phyloP scores from a whole-genome alignment of 2,329 filamentous ascomycete species.

The Fusarium illudens region DNA sequence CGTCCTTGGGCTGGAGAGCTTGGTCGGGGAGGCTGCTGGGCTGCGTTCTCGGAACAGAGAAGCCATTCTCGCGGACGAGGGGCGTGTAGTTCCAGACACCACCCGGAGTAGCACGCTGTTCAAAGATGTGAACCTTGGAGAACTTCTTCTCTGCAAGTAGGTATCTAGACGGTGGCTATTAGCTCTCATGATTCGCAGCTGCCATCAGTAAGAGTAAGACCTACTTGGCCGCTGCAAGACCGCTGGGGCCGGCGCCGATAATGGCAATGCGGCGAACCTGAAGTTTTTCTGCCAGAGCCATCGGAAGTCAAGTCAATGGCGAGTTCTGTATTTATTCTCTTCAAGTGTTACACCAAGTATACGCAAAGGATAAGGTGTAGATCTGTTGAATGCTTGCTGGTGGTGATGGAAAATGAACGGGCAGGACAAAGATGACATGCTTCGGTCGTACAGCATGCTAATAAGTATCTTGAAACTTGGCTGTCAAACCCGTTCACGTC shows the following conservation, averaged over 20 bases:
- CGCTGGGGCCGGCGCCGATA: slow-evolving; percentile 77
- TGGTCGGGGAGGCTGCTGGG: slow-evolving; percentile 53
- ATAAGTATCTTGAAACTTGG: neutral
- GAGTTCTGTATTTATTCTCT: neutral
- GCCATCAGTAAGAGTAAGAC: neutral
- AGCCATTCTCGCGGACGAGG: slow-evolving; percentile 36
- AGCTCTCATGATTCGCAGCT: neutral
- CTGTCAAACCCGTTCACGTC: neutral
- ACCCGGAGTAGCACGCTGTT: slow-evolving; percentile 71
- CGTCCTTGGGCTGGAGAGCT: slow-evolving; percentile 45
- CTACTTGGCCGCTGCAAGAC: slow-evolving; percentile 66
- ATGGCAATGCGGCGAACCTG: slow-evolving; percentile 65
- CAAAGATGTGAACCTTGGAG: slow-evolving; percentile 71
- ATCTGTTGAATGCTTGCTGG: neutral
- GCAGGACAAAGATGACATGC: neutral
- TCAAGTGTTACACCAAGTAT: neutral
- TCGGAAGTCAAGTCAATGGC: neutral
- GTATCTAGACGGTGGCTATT: slow-evolving; percentile 59
- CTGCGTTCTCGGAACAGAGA: slow-evolving; percentile 43
- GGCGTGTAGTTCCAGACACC: slow-evolving; percentile 77
- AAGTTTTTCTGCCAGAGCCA: slow-evolving; percentile 37
- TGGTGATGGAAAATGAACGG: neutral
- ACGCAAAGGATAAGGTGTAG: neutral
- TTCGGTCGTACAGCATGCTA: neutral
- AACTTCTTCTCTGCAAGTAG: slow-evolving; percentile 71